Base-by-base conservation (phyloP, 805 yeast genomes). In the Wickerhamiella slavikovae region DNA sequence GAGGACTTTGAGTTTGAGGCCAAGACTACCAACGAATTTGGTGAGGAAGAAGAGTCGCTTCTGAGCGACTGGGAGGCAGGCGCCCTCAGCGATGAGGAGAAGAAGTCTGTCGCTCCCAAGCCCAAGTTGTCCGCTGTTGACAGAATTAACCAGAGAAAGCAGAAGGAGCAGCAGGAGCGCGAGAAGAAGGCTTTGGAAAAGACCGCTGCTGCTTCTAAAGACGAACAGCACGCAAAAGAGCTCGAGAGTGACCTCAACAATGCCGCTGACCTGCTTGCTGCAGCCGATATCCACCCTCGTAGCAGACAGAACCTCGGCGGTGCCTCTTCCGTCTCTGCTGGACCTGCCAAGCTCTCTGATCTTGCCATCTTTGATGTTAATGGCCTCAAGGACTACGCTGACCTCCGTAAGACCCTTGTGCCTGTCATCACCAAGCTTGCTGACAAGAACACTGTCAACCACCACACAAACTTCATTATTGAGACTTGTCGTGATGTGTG, bases 181-280 rank as follows among this genome's bases (percentile, higher is more conserved):
- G 61, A 49, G 39, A 58, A 57, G 41, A 61, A 60, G 35, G 54
- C 57, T 16, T 54, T 59, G 17, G 53, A 53, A 34, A 58, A 57
- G 40, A 54, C 37, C 36, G 57, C 58, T 12, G 65, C 76, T 24
- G 71, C 85, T n/a, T 64, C 79, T 46, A 66, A 60, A 41, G 82
- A 75, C 46, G 52, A 82, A 52, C 60, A 77, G 53, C 72, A 62
- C 46, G 61, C 74, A 49, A 92, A 89, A 14, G 93, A 85, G 54
- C 45, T 79, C 35, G 72, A 68, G 28, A 66, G 92, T 17, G 98
- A 85, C 56, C 60, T 85, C 51, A 79, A 78, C 52, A 79, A 78
- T 48, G 96, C 98, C 18, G 85, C 93, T 6, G 92, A 78, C 43
- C 60, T 85, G 42, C 80, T 85, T 48, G 93, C 82, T 18, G 93